phyloP scores from a whole-genome alignment of 306 rosid genomes.

The Rubus parviflorus region DNA sequence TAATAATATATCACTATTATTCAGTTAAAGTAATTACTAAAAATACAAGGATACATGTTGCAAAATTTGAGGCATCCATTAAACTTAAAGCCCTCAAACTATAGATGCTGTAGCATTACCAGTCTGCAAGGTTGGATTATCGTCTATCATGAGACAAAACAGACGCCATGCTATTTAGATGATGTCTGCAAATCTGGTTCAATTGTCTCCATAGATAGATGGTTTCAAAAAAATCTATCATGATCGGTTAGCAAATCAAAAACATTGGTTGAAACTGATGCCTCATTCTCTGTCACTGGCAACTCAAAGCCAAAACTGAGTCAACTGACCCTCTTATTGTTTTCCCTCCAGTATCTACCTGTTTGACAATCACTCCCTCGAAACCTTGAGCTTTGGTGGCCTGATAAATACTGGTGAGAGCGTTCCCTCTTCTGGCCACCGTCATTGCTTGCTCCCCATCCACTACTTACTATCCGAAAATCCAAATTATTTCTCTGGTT shows the following conservation, averaged over 20 bases:
- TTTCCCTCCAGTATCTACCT: slow-evolving; percentile 41
- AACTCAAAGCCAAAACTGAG: slow-evolving; percentile 32
- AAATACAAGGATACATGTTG: neutral
- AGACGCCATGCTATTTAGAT: neutral
- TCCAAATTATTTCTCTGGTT: slow-evolving; percentile 37
- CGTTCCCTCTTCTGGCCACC: slow-evolving; percentile 36
- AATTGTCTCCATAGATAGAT: slow-evolving; percentile 8
- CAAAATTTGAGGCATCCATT: neutral
- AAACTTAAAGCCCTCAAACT: neutral
- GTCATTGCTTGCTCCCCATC: slow-evolving; percentile 34
- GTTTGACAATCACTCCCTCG: slow-evolving; percentile 42
- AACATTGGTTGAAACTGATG: slow-evolving; percentile 7
- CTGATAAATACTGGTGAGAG: slow-evolving; percentile 23
- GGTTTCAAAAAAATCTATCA: slow-evolving; percentile 1
- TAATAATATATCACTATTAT: neutral
- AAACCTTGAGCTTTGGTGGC: slow-evolving; percentile 39
- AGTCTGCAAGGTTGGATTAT: neutral
- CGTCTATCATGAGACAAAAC: neutral
- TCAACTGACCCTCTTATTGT: slow-evolving; percentile 45
- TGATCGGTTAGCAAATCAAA: slow-evolving; percentile 6
- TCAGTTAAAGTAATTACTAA: neutral
- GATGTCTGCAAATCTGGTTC: neutral
- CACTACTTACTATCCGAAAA: slow-evolving; percentile 29
- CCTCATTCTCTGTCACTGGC: slow-evolving; percentile 12
- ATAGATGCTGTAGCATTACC: neutral